Base-by-base conservation (phyloP, 345 rosid species). In the Citrus inodora region DNA sequence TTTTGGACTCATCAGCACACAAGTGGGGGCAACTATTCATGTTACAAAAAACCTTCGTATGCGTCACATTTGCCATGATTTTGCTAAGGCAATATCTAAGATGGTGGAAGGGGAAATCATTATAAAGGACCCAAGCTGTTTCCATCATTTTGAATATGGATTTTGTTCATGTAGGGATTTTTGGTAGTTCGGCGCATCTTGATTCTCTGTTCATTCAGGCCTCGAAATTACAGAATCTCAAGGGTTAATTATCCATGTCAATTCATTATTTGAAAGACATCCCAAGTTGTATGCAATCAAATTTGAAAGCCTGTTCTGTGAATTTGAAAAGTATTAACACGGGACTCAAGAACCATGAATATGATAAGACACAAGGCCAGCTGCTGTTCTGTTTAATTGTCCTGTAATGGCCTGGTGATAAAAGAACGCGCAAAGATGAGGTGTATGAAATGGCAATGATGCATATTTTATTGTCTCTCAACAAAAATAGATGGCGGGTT, bases 1-100 rank as follows among this genome's bases (percentile, higher is more conserved):
- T 60, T 84, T 88, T 56, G 91, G 93, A 56, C 87, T 90, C 16
- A 82, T 90, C 51, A 88, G 85, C 56, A 83, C 85, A 28, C 81
- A 74, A 70, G 77, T 81, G 8, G 80, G 80, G 46, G 66, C 37
- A 46, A 58, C 85, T 5, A 83, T 90, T 75, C 86, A 80, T 4
- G 78, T 87, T 30, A 77, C 84, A 7, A 90, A 90, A 79, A 90
- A 83, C 70, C 86, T 75, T 38, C 78, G 73, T 7, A 65, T 87
- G 42, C 85, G 91, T 62, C 76, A 5, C 28, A 30, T 87, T 70
- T 85, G 89, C 75, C 93, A 90, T 67, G 83, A 79, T 65, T 82
- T 73, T 69, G 77, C 81, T 24, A 84, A 87, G 74, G 38, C 46
- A 19, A 81, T 88, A 46, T 80, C 90, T 27, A 85, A 82, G 84